Evolutionary conservation across 1,284 basidiomycete genomes (phyloP).

Genomic region (Tylopilus orsonianus): DNA sequence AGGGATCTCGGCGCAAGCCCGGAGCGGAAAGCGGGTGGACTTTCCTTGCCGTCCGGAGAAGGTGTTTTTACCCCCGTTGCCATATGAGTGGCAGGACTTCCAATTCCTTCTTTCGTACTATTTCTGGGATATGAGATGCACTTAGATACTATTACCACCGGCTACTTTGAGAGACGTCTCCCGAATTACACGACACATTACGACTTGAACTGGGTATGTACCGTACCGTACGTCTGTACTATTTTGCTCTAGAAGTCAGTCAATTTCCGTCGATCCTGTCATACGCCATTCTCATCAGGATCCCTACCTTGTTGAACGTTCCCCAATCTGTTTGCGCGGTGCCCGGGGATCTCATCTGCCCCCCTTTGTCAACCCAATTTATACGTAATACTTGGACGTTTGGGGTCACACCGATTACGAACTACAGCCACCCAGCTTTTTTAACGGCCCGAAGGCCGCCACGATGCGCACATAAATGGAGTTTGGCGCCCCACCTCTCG

Average conservation of each 20-base stretch:
- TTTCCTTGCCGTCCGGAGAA: slow-evolving; percentile 18
- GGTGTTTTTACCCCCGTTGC: slow-evolving; percentile 29
- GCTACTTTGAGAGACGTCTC: slow-evolving; percentile 6
- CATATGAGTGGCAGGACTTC: slow-evolving; percentile 28
- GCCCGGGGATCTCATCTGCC: no score
- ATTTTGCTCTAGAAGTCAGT: slow-evolving; percentile 25
- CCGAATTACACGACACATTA: slow-evolving; percentile 13
- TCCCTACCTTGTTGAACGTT: not conserved
- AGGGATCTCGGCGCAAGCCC: slow-evolving; percentile 32
- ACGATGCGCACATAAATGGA: not conserved
- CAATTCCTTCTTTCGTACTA: slow-evolving; percentile 16
- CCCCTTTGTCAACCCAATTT: no score
- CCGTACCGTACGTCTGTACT: slow-evolving; percentile 27
- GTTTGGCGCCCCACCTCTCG: not conserved
- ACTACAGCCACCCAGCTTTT: not conserved
- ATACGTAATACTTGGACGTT: slow-evolving; percentile 13
- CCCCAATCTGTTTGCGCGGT: not conserved
- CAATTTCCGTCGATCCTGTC: slow-evolving; percentile 24
- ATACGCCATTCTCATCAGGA: not conserved
- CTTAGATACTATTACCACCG: slow-evolving; percentile 18
- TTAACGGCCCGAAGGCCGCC: not conserved
- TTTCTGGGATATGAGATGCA: slow-evolving; percentile 7
- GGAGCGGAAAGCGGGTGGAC: slow-evolving; percentile 22
- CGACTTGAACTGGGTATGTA: slow-evolving; percentile 24
- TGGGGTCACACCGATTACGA: slow-evolving; percentile 8